These are phyloP conservation scores for Cyamopsis tetragonoloba DNA, from an alignment of 306 rosid genomes.

Conservation along the genomic window DNA sequence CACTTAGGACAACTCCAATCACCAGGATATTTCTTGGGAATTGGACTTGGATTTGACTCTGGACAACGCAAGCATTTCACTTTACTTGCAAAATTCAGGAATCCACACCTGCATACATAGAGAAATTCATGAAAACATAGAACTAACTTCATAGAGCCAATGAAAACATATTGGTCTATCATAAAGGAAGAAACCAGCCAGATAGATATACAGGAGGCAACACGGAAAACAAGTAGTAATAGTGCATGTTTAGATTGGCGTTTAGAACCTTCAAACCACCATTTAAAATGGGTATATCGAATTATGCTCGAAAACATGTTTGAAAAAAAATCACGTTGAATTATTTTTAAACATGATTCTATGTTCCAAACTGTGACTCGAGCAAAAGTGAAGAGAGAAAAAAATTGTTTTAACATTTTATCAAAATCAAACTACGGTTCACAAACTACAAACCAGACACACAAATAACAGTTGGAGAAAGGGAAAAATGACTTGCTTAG, in stretches of 20 bases:
- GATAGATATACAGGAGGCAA: conserved; percentile 35
- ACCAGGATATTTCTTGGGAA: conserved; percentile 48
- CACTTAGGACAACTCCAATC: conserved; percentile 92
- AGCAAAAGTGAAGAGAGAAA: too few species aligned
- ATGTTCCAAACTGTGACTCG: too few species aligned
- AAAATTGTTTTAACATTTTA: too few species aligned
- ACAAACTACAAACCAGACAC: too few species aligned
- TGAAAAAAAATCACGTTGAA: too few species aligned
- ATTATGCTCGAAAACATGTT: too few species aligned
- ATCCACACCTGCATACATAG: conserved; percentile 59
- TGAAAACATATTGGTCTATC: conserved; percentile 1
- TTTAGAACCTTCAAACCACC: too few species aligned
- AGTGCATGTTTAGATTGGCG: too few species aligned
- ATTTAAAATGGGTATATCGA: too few species aligned
- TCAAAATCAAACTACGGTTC: too few species aligned
- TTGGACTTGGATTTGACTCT: conserved; percentile 39
- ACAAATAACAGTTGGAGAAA: too few species aligned
- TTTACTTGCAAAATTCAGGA: conserved; percentile 75
- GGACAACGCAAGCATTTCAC: conserved; percentile 66
- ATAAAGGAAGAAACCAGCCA: conserved; percentile 39
- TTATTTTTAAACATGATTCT: too few species aligned
- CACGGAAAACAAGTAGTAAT: neutral
- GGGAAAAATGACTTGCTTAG: conserved; percentile 45
- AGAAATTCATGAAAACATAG: neutral
- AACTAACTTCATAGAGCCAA: neutral